Conservation (phyloP, 2,329 filamentous ascomycete genomes). For the Neonectria faginata region DNA sequence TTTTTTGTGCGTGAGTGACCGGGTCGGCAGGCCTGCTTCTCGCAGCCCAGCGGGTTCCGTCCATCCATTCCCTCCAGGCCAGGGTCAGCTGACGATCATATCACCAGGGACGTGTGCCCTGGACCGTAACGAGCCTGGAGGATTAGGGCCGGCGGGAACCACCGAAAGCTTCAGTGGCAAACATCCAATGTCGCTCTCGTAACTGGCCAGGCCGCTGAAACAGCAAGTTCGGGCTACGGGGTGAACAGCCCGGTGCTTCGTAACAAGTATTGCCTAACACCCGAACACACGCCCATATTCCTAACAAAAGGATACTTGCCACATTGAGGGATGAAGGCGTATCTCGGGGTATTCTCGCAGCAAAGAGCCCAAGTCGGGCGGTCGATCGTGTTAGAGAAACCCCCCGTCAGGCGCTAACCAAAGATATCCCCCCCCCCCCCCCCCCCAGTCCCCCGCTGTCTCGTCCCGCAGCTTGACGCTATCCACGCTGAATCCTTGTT, state of each 20-base stretch:
- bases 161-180: constrained; percentile 3
- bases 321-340: not conserved
- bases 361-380: not conserved
- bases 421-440: constrained; percentile 16
- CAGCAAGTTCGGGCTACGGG: not conserved
- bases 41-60: not conserved
- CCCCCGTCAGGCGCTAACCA: constrained; percentile 18
- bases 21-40: not conserved
- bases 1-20: constrained; percentile 6
- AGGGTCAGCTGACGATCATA: constrained; percentile 1
- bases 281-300: not conserved
- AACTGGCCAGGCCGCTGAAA: not conserved
- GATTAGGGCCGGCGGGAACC: not conserved
- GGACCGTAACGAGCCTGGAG: not conserved
- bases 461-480: constrained; percentile 13
- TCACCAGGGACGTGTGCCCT: not conserved
- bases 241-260: not conserved
- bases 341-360: not conserved
- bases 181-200: not conserved
- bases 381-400: constrained; percentile 19
- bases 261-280: not conserved
- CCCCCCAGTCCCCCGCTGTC: constrained; percentile 24
- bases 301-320: not conserved
- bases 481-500: constrained; percentile 27
- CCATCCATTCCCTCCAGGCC: not conserved